Conservation (phyloP, 192 early-diverging fungal genomes). For the Coemansia sp. region DNA sequence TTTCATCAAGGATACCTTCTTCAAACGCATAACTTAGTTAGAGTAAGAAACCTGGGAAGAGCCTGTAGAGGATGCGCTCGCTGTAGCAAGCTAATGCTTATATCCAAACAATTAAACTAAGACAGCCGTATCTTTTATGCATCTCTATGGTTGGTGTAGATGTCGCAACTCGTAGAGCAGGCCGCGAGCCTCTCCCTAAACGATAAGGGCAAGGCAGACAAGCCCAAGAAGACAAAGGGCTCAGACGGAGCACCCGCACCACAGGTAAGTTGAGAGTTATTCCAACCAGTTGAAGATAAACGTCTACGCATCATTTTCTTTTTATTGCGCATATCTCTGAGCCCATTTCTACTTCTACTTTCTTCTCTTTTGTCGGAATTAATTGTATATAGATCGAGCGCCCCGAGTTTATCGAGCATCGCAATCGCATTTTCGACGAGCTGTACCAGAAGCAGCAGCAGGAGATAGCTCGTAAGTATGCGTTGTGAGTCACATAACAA, state of each 20-base stretch:
- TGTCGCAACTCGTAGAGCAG: constrained; percentile 39
- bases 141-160: constrained; percentile 20
- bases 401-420: constrained; percentile 52
- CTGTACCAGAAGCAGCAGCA: constrained; percentile 49
- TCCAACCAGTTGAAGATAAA: background rate
- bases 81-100: no score
- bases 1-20: no score
- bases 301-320: background rate
- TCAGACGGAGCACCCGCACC: constrained; percentile 11
- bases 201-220: constrained; percentile 15
- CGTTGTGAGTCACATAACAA: constrained; percentile 24
- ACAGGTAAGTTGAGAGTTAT: constrained; percentile 13
- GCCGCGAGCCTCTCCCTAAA: constrained; percentile 32
- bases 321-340: no score
- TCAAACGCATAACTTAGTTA: no score
- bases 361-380: no score
- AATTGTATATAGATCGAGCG: constrained; percentile 26
- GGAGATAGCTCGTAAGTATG: constrained; percentile 44
- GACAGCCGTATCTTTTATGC: no score
- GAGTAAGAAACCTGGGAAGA: no score
- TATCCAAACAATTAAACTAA: no score
- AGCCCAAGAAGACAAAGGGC: constrained; percentile 35
- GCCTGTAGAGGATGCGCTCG: no score
- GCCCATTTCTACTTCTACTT: no score
- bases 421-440: constrained; percentile 55